These are phyloP conservation scores for Podaxis pistillaris DNA, from an alignment of 768 basidiomycete genomes.

Conservation along the genomic window DNA sequence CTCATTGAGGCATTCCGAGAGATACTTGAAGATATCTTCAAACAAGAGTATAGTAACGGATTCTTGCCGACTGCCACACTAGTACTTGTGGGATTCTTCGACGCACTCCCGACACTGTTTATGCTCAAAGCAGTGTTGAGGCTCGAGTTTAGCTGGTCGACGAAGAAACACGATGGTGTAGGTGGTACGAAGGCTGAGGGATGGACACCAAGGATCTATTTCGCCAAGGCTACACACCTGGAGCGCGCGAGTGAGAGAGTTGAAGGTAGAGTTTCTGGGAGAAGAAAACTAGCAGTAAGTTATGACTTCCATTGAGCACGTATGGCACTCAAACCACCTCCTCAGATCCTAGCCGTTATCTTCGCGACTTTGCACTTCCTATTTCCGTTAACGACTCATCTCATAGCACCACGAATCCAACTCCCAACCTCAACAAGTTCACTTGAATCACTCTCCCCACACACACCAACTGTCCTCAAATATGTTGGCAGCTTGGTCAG, in stretches of 20 bases:
- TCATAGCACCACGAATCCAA: constrained; percentile 10
- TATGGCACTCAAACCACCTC: not conserved
- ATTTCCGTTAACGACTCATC: not conserved
- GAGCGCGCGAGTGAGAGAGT: constrained; percentile 29
- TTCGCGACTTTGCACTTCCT: constrained; percentile 6
- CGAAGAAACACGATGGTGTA: not conserved
- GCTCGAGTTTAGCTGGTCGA: constrained; percentile 21
- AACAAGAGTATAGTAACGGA: not conserved
- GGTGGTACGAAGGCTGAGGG: constrained; percentile 3
- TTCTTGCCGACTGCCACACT: not conserved
- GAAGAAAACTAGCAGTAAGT: constrained; percentile 6
- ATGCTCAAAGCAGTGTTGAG: constrained; percentile 27
- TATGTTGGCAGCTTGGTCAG: not conserved
- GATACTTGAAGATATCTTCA: not conserved
- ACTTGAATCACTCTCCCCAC: not conserved
- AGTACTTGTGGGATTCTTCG: not conserved
- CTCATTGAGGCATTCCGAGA: not conserved
- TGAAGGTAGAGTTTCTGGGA: constrained; percentile 10
- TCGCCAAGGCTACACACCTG: constrained; percentile 23
- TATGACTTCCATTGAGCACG: too few relatives aligned
- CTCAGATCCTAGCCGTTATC: not conserved
- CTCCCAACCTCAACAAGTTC: not conserved
- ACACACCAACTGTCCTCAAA: not conserved
- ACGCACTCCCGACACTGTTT: constrained; percentile 6
- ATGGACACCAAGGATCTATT: constrained; percentile 21